Evolutionary conservation across 805 yeast genomes (phyloP), one percentile per base, ranked within the genome.

Genomic region (Wickerhamiella sergipiensis): DNA sequence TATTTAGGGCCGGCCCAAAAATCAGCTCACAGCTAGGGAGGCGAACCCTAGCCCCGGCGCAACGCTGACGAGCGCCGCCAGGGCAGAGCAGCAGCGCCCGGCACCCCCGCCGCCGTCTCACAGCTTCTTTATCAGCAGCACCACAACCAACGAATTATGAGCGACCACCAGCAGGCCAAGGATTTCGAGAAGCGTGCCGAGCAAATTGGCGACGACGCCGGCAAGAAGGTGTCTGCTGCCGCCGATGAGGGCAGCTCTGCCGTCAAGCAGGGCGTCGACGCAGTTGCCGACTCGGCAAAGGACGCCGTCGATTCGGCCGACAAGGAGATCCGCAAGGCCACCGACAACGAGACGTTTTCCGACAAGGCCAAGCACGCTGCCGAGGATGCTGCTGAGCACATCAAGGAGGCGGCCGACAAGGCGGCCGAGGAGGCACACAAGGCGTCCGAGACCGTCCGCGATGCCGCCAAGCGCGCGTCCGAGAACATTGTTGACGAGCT

Each of bases 401-500:
- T 36, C 40, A 36, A 36, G 40, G 40, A 17, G 19, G 46, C 46
- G 47, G 43, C 51, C 15, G 54, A 53, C 22, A 31, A 48, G 38
- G 49, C 46, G 47, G 43, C 51, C 15, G 54, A 53, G 24, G 43
- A 48, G 38, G 49, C 46, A 8, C 22, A 38, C 15, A 18, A 12
- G 19, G 53, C 54, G 17, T 21, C 52, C 46, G 57, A 57, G 48
- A 23, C 46, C 33, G 51, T 53, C 18, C 36, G 19, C 33, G 57
- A 46, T 15, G 44, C 52, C 15, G 51, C 57, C 43, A 51, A 52
- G 46, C 47, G 40, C 51, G 53, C 52, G 52, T 50, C 59, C 21
- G 58, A 58, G 19, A 53, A 52, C 51, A 38, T 59, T 26, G 53
- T 48, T 24, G 61, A 59, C 45, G 61, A 58, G 51, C 52, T 60